Evolutionary conservation across 352 stramenopile genomes (phyloP).

Genomic region (Plasmopara halstedii): DNA sequence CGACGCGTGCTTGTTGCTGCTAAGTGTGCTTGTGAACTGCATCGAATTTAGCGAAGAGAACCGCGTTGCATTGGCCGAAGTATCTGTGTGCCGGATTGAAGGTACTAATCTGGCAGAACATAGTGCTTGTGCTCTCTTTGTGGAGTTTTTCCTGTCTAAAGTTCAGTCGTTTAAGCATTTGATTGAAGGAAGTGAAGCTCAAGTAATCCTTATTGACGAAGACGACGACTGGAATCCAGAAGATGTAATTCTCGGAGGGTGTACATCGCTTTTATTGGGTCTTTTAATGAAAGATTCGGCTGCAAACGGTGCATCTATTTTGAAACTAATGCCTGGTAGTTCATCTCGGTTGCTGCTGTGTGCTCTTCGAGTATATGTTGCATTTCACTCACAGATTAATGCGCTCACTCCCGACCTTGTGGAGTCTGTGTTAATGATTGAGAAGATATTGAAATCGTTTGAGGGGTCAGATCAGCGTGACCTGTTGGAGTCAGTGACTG

Average conservation of each 20-base stretch:
- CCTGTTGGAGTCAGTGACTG: not conserved
- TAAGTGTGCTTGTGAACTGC: conserved; percentile 69
- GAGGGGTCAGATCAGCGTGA: not conserved
- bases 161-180: conserved; percentile 44
- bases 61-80: conserved; percentile 25
- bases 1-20: conserved; percentile 44
- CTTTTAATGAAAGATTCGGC: conserved; percentile 58
- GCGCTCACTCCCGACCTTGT: conserved; percentile 59
- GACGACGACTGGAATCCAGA: conserved; percentile 49
- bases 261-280: conserved; percentile 53
- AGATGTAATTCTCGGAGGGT: conserved; percentile 69
- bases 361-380: conserved; percentile 52
- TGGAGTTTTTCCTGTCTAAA: conserved; percentile 45
- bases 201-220: conserved; percentile 8
- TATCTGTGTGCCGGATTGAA: not conserved
- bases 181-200: conserved; percentile 22
- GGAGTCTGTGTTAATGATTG: conserved; percentile 56
- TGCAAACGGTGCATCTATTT: conserved; percentile 25
- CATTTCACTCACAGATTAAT: conserved; percentile 70
- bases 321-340: conserved; percentile 31
- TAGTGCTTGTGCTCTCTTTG: conserved; percentile 32
- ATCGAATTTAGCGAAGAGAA: conserved; percentile 57
- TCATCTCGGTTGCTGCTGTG: conserved; percentile 48
- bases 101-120: not conserved
- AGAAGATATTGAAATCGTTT: conserved; percentile 48